Percentiles rank a stretch among this genome's conserved stretches.
Evolutionary conservation across 805 yeast species (phyloP).

Genomic region (Pichia kluyveri): DNA sequence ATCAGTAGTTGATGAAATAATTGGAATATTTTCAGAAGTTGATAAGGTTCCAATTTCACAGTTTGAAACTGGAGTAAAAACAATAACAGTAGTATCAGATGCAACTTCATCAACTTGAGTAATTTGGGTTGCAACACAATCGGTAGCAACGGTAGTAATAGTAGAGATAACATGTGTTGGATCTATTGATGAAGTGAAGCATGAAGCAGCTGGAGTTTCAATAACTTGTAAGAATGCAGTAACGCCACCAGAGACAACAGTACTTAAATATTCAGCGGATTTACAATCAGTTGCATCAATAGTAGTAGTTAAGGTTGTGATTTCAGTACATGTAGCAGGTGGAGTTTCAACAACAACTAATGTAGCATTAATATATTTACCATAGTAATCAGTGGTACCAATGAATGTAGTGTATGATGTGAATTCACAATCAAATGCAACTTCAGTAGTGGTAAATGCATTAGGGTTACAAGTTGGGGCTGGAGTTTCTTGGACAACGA

Average conservation of each 20-base stretch:
- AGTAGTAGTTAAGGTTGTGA: neutral
- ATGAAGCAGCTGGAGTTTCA: neutral
- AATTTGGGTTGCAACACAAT: neutral
- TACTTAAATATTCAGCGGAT: neutral
- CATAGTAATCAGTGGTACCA: neutral
- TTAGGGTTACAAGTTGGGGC: slow-evolving; percentile 1
- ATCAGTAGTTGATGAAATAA: too few species aligned
- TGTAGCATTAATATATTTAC: slow-evolving; percentile 1
- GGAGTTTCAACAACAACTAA: slow-evolving; percentile 4
- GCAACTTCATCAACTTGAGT: neutral
- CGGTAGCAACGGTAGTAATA: neutral
- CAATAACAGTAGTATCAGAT: neutral
- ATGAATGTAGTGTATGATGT: neutral
- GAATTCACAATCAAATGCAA: neutral
- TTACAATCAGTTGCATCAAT: neutral
- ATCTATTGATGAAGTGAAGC: neutral
- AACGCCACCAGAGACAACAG: neutral
- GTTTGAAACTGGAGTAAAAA: neutral
- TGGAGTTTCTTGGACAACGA: slow-evolving; percentile 4
- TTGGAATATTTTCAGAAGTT: neutral
- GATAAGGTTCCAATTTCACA: neutral
- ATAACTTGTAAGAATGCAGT: neutral
- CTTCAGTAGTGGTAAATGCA: slow-evolving; percentile 1
- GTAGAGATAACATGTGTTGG: neutral
- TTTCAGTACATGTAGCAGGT: neutral